Conservation (phyloP, 139 green algal species). For the Closterium sp. region DNA sequence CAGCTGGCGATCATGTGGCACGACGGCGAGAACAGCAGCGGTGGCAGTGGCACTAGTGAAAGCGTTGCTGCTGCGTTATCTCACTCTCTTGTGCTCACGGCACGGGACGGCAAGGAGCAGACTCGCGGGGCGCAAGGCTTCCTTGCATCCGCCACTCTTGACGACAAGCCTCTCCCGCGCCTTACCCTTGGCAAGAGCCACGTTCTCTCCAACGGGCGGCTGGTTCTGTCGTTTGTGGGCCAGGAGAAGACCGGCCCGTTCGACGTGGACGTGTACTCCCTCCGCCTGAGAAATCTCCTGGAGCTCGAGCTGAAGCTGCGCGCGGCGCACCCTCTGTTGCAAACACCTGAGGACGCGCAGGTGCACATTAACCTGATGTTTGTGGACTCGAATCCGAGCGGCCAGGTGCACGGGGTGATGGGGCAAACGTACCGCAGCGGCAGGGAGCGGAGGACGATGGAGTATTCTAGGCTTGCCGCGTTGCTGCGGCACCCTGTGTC, state of each 20-base stretch:
- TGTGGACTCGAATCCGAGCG: too few species aligned
- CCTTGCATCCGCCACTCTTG: not conserved
- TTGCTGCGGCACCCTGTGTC: too few species aligned
- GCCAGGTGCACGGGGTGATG: too few species aligned
- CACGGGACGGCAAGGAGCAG: slow-evolving; percentile 2
- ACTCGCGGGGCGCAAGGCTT: not conserved
- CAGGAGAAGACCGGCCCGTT: not conserved
- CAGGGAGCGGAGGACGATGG: too few species aligned
- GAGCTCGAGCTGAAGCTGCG: not conserved
- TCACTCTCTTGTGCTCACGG: not conserved
- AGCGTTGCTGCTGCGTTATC: too few species aligned
- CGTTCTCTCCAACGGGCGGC: not conserved
- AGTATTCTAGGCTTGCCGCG: too few species aligned
- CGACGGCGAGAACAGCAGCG: too few species aligned
- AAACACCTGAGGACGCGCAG: not conserved
- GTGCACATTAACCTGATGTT: too few species aligned
- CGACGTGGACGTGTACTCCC: not conserved
- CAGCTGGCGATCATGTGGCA: too few species aligned
- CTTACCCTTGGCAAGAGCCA: not conserved
- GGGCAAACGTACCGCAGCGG: too few species aligned
- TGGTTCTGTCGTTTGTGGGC: not conserved
- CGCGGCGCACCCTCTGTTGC: too few species aligned
- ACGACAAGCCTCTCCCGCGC: not conserved
- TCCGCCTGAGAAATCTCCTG: not conserved
- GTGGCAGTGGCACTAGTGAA: too few species aligned